Conservation (phyloP, 306 rosid genomes). For the Cucurbita maxima region DNA sequence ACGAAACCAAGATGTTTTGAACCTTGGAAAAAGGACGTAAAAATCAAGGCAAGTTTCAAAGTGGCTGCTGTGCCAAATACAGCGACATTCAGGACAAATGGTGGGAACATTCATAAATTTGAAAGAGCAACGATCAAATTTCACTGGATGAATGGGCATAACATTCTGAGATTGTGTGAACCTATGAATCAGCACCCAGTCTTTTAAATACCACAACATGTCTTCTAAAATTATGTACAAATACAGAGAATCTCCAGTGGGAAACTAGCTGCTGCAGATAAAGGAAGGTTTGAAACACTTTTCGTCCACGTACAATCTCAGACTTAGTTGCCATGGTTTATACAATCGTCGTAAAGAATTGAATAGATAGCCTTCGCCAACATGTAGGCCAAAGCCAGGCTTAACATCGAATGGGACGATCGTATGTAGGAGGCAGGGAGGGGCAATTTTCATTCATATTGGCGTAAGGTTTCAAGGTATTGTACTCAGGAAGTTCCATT, state of each 20-base stretch:
- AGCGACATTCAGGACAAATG: neutral
- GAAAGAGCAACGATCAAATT: neutral
- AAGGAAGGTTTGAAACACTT: neutral
- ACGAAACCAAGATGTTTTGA: neutral
- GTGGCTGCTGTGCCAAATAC: neutral
- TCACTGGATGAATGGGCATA: neutral
- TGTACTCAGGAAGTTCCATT: constrained; percentile 86
- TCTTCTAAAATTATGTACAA: neutral
- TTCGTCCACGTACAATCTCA: neutral
- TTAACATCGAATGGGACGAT: constrained; percentile 51
- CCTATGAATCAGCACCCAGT: neutral
- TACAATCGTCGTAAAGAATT: neutral
- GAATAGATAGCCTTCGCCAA: neutral
- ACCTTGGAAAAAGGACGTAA: neutral
- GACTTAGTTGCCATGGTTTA: neutral
- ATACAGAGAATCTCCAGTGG: neutral
- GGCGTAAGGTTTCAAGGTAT: constrained; percentile 64
- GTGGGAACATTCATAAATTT: neutral
- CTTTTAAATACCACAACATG: neutral
- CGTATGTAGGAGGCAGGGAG: constrained; percentile 67
- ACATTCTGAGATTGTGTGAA: neutral
- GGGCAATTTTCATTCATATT: constrained; percentile 95
- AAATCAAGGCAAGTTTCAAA: neutral
- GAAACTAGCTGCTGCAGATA: neutral
- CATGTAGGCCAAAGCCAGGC: neutral